A percentile compares a stretch with the other conserved stretches of the same genome.
These are phyloP conservation scores for Aristolochia contorta DNA, from an alignment of 164 flowering plant genomes.

Conservation along the genomic window DNA sequence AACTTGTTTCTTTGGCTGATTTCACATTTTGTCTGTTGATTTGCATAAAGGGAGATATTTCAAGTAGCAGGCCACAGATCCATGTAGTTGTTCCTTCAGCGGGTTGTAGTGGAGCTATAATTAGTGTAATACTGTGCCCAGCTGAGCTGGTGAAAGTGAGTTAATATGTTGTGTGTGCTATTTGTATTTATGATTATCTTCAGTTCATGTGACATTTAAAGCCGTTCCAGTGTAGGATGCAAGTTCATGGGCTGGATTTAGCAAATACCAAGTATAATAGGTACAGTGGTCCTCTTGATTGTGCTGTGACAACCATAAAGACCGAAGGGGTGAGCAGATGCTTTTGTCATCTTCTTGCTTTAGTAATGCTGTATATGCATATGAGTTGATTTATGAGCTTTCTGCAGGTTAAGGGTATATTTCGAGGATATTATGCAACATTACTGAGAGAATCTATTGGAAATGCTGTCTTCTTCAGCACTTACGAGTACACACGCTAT, in stretches of 20 bases:
- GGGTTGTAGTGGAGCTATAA: constrained; percentile 67
- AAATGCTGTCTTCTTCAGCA: constrained; percentile 65
- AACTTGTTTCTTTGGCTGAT: background rate
- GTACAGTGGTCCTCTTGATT: constrained; percentile 70
- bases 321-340: constrained; percentile 61
- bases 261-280: constrained; percentile 21
- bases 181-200: no score
- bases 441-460: constrained; percentile 74
- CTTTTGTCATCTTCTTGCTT: constrained; percentile 6
- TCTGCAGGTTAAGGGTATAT: constrained; percentile 69
- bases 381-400: constrained; percentile 14
- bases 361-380: background rate
- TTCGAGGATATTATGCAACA: constrained; percentile 72
- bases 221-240: constrained; percentile 93
- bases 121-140: constrained; percentile 79
- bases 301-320: constrained; percentile 62
- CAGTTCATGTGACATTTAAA: background rate
- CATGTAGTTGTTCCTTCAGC: constrained; percentile 72
- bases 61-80: constrained; percentile 42
- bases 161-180: background rate
- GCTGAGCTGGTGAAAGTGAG: constrained; percentile 83
- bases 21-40: background rate
- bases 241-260: constrained; percentile 79
- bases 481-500: constrained; percentile 62
- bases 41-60: constrained; percentile 37